Evolutionary conservation across 305 asterid genomes (phyloP), one percentile per base, ranked within the genome.

Genomic region (Lippia alba): DNA sequence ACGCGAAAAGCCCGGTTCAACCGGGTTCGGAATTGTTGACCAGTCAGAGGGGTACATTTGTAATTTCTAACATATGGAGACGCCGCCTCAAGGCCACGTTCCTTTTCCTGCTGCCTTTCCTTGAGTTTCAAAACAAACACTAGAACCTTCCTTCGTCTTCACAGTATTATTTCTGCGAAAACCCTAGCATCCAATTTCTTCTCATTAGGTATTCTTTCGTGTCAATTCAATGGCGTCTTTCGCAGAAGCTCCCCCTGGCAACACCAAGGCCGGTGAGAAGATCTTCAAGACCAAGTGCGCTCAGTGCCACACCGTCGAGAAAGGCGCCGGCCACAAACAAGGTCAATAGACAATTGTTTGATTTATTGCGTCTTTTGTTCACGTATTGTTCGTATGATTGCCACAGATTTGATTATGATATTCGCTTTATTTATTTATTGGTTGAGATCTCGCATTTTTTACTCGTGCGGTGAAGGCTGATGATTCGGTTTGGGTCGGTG

Each of bases 251-350:
- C 87, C 87, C 11, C 83, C 87, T 0, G 87, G 87, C 9, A 44
- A 75, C 56, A 16, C 39, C 30, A 68, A 73, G 53, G 34, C 76
- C 16, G 87, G 87, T 1, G 87, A 78, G 64, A 83, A 83, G 65
- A 83, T 75, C 70, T 83, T 83, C 80, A 78, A 66, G 76, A 78
- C 81, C 5, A 83, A 83, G 71, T 78, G 87, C 67, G 85, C 87
- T 9, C 85, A 83, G 74, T 83, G 87, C 70, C 87, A 83, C 74
- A 83, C 87, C 44, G 87, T 83, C 46, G 87, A 80, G 0, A 75
- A 83, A 70, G 85, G 85, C 71, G 87, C 87, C 55, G 87, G 85
- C 56, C 87, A 83, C 73, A 83, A 83, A 67, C 85, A 83, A 78
- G 87, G 87, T 83, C 8, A 36, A 36, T 36, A 1, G 0, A 36